Percentiles rank a stretch among this genome's conserved stretches.
Conservation (phyloP, 1,139 yeast species). For the Hansenula lynferdii region DNA sequence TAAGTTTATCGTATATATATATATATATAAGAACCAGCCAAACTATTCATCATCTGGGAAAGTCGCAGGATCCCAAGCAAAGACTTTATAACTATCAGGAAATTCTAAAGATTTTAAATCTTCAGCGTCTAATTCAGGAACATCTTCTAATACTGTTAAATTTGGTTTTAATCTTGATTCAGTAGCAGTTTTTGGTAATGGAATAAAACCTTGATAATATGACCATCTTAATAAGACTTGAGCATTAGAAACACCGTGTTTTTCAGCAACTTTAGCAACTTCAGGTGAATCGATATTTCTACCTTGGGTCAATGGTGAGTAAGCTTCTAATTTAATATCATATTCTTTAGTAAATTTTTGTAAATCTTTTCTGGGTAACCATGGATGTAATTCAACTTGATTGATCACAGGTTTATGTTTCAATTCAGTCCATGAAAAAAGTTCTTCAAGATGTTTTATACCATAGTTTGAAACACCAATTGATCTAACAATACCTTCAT, state of each 20-base stretch:
- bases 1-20: no score
- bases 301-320: slow-evolving; percentile 47
- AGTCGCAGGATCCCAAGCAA: neutral
- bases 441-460: slow-evolving; percentile 29
- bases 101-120: slow-evolving; percentile 7
- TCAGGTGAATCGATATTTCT: slow-evolving; percentile 30
- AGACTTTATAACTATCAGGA: slow-evolving; percentile 12
- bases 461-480: slow-evolving; percentile 39
- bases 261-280: slow-evolving; percentile 24
- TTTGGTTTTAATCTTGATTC: slow-evolving; percentile 41
- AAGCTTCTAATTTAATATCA: slow-evolving; percentile 42
- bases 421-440: slow-evolving; percentile 29
- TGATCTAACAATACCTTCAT: slow-evolving; percentile 24
- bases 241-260: slow-evolving; percentile 32
- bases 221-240: slow-evolving; percentile 41
- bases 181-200: slow-evolving; percentile 63
- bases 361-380: slow-evolving; percentile 18
- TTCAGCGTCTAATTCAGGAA: slow-evolving; percentile 14
- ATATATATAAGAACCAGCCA: no score
- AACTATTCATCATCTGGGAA: neutral
- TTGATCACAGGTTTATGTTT: slow-evolving; percentile 16
- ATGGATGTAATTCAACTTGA: neutral
- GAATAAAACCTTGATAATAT: slow-evolving; percentile 44
- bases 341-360: slow-evolving; percentile 35
- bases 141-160: slow-evolving; percentile 29